Evolutionary conservation across 2,329 filamentous ascomycete species (phyloP), one percentile per base, ranked within the genome.

Genomic region (Leptographium lundbergii): DNA sequence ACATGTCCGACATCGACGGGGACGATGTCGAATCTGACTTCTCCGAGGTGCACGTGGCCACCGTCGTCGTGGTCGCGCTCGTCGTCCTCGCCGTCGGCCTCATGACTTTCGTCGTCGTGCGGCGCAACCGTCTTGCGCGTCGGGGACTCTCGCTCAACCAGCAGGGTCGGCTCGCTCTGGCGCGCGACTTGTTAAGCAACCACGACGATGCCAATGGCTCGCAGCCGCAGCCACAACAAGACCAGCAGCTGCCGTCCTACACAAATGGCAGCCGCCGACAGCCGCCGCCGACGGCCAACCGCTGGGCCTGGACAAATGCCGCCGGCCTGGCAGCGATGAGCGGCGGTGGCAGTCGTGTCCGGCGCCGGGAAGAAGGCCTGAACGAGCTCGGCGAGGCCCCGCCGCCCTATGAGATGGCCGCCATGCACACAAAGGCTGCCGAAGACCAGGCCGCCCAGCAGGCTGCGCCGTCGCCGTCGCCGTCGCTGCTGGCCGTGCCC

Each of bases 361-460:
- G 32, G 25, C 56, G 56, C n/a, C 19, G 54, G 6, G 56, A 61
- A n/a, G 66, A 67, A 47, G 66, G 66, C 6, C 63, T 67, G 19
- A 63, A 67, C 55, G 66, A 67, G 61, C 60, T 65, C 1, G 66
- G 66, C 45, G 65, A 67, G 61, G 65, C 66, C 10, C 66, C 66
- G 47, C 66, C 66, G 57, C 65, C 66, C 5, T 67, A 67, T 58
- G 62, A 62, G 6, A 25, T 29, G 27, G 51, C 48, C 9, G 25
- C 48, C 48, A 25, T 51, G 25, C 48, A 29, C 25, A 14, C 24
- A 3, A 51, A 51, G 24, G 25, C 48, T 6, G 22, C n/a, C 10
- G 47, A 50, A 25, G 48, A 51, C 4, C 9, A 27, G 13, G 10
- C 13, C 24, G 24, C 36, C 22, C 24, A 27, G 22, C 45, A 48